These are phyloP conservation scores for Coniochaeta sp. DNA, from an alignment of 2,329 filamentous ascomycete species.

Conservation along the genomic window DNA sequence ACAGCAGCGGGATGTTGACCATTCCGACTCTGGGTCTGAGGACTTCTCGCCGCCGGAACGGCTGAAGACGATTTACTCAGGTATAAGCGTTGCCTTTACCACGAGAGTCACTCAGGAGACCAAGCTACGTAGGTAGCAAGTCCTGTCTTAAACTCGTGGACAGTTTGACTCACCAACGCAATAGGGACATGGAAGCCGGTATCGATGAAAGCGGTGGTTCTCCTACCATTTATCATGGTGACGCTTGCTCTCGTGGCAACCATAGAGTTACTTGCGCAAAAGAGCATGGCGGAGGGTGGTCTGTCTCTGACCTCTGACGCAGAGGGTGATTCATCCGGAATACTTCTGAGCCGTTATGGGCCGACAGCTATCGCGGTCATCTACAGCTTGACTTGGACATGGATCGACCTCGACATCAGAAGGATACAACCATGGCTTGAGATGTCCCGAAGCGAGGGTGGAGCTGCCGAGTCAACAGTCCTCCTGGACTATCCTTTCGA, in stretches of 20 bases:
- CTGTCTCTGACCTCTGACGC: conserved; percentile 19
- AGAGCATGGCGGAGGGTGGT: conserved; percentile 32
- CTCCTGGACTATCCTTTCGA: conserved; percentile 45
- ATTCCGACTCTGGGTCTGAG: not conserved
- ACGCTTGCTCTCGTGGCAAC: conserved; percentile 32
- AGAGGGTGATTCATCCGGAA: conserved; percentile 25
- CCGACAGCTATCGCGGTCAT: conserved; percentile 47
- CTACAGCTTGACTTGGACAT: conserved; percentile 51
- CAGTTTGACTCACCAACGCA: not conserved
- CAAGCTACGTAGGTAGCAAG: not conserved
- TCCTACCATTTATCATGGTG: conserved; percentile 26
- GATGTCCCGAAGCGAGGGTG: conserved; percentile 38
- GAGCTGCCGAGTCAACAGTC: conserved; percentile 35
- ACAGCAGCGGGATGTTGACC: not conserved
- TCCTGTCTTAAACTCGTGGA: not conserved
- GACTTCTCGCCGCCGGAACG: not conserved
- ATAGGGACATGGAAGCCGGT: conserved; percentile 27
- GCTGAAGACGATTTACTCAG: not conserved
- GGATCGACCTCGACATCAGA: conserved; percentile 53
- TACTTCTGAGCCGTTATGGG: conserved; percentile 29
- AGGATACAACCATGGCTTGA: conserved; percentile 55
- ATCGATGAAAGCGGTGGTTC: conserved; percentile 27
- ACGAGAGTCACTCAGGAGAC: not conserved
- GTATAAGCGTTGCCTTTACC: not conserved
- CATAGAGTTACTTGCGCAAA: conserved; percentile 36